Conservation (phyloP, 345 rosid genomes). For the Lepidium sativum region DNA sequence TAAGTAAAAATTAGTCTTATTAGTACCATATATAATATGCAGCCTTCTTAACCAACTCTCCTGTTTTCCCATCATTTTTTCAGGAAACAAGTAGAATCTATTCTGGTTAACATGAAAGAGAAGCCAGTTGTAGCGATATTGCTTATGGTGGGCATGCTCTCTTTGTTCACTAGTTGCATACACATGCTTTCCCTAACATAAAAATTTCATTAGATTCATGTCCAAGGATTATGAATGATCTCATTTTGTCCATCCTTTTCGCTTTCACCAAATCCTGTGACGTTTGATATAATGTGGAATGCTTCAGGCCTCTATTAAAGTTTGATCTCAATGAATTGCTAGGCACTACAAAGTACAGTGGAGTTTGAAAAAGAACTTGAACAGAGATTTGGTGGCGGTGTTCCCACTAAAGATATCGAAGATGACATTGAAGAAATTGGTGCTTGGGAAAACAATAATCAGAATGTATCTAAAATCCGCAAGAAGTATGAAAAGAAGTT, state of each 20-base stretch:
- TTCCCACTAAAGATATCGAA: constrained; percentile 50
- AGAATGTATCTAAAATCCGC: constrained; percentile 72
- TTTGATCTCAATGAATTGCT: constrained; percentile 18
- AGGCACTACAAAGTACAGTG: constrained; percentile 91
- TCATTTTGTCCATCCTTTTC: neutral
- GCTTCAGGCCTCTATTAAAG: constrained; percentile 11
- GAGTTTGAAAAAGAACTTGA: constrained; percentile 97
- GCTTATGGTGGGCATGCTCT: constrained; percentile 54
- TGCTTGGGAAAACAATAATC: constrained; percentile 47
- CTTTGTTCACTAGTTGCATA: constrained; percentile 10
- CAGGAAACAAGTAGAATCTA: constrained; percentile 89
- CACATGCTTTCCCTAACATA: neutral
- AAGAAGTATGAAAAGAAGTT: constrained; percentile 91
- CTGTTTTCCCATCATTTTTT: constrained; percentile 17
- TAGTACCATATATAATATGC: neutral
- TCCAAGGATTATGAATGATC: neutral
- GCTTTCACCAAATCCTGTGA: neutral
- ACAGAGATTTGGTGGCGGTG: constrained; percentile 88
- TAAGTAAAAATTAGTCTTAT: neutral
- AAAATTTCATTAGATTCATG: neutral
- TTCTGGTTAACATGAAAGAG: constrained; percentile 76
- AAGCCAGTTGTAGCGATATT: constrained; percentile 88
- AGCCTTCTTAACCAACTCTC: neutral
- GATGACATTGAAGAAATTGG: constrained; percentile 84
- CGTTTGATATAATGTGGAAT: constrained; percentile 2